phyloP scores from a whole-genome alignment of 305 asterid species.

The Andrographis paniculata region DNA sequence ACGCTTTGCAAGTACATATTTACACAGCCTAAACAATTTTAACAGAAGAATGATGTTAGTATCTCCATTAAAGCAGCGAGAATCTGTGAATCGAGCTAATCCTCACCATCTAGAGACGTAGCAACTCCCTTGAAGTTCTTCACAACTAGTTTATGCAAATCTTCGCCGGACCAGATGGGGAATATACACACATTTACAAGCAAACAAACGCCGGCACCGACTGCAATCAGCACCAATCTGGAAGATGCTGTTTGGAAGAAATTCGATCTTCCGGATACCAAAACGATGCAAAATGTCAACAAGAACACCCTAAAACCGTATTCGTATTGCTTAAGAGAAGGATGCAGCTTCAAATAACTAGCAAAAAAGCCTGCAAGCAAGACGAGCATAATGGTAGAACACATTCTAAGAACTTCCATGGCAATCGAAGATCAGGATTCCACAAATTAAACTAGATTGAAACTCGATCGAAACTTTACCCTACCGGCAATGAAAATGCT shows the following conservation, averaged over 20 bases:
- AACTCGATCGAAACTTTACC: not conserved
- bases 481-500: conserved; percentile 77
- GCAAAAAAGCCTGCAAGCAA: conserved; percentile 32
- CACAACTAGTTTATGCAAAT: conserved; percentile 82
- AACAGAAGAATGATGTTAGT: not conserved
- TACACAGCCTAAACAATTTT: conserved; percentile 57
- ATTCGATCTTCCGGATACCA: conserved; percentile 58
- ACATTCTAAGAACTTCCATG: not conserved
- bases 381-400: not conserved
- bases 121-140: conserved; percentile 75
- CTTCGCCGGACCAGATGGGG: conserved; percentile 99
- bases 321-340: conserved; percentile 85
- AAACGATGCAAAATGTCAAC: conserved; percentile 76
- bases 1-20: conserved; percentile 57
- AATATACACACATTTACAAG: conserved; percentile 58
- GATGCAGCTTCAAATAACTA: conserved; percentile 68
- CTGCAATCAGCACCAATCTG: conserved; percentile 63
- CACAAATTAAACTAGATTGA: not conserved
- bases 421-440: not conserved
- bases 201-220: conserved; percentile 83
- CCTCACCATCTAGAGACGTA: conserved; percentile 65
- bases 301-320: conserved; percentile 95
- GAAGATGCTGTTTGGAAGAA: conserved; percentile 73
- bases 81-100: not conserved
- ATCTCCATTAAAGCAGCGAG: no score